Percentiles rank a stretch among this genome's conserved stretches.
Evolutionary conservation across 139 green algal species (phyloP).

Genomic region (Ettlia oleoabundans): DNA sequence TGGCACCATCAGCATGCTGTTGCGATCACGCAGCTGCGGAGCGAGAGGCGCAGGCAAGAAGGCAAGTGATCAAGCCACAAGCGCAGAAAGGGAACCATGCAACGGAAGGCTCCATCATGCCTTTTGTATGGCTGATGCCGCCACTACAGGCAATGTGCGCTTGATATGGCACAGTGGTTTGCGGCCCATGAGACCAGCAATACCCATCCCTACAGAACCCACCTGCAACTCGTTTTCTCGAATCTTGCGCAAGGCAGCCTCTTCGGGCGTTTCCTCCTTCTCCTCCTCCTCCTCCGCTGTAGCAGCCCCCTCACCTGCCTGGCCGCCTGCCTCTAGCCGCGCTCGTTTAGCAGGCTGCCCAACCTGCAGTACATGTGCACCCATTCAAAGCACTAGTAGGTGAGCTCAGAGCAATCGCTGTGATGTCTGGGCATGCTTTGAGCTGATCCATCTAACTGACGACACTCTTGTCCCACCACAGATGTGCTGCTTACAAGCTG

Average conservation of each 20-base stretch:
- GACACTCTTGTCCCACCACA: too few species aligned
- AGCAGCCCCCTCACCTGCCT: not conserved
- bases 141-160: too few species aligned
- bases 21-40: conserved; percentile 60
- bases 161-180: too few species aligned
- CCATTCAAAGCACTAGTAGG: too few species aligned
- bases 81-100: not conserved
- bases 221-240: conserved; percentile 28
- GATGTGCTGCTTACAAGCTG: too few species aligned
- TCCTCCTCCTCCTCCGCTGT: not conserved
- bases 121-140: too few species aligned
- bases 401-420: too few species aligned
- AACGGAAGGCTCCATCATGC: too few species aligned
- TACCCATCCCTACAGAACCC: not conserved
- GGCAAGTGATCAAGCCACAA: not conserved
- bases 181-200: too few species aligned
- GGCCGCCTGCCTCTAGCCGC: not conserved
- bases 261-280: conserved; percentile 23
- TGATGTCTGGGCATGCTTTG: too few species aligned
- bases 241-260: conserved; percentile 2
- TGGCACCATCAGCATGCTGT: conserved; percentile 62
- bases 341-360: conserved; percentile 1
- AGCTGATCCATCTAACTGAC: too few species aligned
- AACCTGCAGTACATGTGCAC: too few species aligned
- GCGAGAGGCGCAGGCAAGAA: not conserved